These are phyloP conservation scores for Ochromonas danica DNA, from an alignment of 108 stramenopile species.

Conservation along the genomic window DNA sequence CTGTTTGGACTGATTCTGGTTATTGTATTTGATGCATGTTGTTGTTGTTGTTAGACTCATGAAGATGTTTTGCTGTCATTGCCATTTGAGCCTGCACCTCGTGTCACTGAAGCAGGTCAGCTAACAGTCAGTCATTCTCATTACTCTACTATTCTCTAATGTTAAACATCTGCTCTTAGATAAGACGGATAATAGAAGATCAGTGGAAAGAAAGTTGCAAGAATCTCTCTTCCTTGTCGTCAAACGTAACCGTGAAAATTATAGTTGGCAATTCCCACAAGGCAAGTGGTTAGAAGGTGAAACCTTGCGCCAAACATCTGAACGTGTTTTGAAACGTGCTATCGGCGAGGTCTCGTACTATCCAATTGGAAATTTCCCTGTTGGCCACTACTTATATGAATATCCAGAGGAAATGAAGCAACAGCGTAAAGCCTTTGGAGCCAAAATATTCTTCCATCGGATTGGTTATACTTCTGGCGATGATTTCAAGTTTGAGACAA, in stretches of 20 bases:
- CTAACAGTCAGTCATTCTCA: background rate
- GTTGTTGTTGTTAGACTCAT: background rate
- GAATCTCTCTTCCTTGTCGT: background rate
- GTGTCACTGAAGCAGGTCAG: constrained; percentile 12
- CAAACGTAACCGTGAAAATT: background rate
- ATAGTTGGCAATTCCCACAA: constrained; percentile 25
- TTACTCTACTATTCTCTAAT: background rate
- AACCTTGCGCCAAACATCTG: background rate
- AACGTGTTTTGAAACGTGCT: background rate
- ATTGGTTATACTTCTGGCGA: background rate
- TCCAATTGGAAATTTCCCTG: background rate
- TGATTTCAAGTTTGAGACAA: constrained; percentile 3
- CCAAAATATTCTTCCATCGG: background rate
- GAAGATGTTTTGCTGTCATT: background rate
- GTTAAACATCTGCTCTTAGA: background rate
- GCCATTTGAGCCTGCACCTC: constrained; percentile 18
- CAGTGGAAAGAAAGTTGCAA: background rate
- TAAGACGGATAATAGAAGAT: constrained; percentile 11
- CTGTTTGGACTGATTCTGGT: too few species aligned
- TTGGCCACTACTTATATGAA: constrained; percentile 21
- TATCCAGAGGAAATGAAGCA: constrained; percentile 1
- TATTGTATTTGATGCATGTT: too few species aligned
- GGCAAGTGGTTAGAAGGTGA: background rate
- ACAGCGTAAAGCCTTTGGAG: background rate
- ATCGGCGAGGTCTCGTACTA: background rate